Conservation (phyloP, 306 rosid genomes). For the Acacia acuminata region DNA sequence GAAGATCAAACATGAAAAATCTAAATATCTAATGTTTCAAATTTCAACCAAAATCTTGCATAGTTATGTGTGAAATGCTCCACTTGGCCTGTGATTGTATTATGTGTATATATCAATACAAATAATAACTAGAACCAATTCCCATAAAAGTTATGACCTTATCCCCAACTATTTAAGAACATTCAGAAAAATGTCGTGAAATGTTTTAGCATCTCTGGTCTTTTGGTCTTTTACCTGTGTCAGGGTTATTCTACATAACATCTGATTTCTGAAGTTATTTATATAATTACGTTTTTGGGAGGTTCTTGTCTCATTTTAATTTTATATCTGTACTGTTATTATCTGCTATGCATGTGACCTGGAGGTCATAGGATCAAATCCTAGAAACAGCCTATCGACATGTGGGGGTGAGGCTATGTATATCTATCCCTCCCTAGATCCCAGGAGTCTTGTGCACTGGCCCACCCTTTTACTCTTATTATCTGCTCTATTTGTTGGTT, state of each 20-base stretch:
- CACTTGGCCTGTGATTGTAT: neutral
- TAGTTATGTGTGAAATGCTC: neutral
- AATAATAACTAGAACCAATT: neutral
- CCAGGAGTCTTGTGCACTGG: too few relatives aligned
- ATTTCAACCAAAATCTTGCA: neutral
- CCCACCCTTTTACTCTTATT: neutral
- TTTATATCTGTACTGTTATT: neutral
- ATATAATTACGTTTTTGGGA: neutral
- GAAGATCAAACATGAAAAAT: constrained; percentile 1
- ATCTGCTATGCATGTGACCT: neutral
- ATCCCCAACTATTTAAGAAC: neutral
- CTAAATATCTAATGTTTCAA: neutral
- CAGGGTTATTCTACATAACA: neutral
- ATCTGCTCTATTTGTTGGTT: neutral
- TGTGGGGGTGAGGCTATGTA: too few relatives aligned
- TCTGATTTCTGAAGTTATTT: neutral
- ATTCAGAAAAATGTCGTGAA: neutral
- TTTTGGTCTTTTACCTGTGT: neutral
- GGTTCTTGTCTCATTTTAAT: neutral
- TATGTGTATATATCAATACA: neutral
- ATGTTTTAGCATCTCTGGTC: neutral
- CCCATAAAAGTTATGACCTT: neutral
- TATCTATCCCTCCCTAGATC: too few relatives aligned
- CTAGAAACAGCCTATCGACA: too few relatives aligned
- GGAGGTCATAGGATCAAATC: too few relatives aligned